Conservation (phyloP, 192 early-diverging fungal genomes). For the Backusella luteola region DNA sequence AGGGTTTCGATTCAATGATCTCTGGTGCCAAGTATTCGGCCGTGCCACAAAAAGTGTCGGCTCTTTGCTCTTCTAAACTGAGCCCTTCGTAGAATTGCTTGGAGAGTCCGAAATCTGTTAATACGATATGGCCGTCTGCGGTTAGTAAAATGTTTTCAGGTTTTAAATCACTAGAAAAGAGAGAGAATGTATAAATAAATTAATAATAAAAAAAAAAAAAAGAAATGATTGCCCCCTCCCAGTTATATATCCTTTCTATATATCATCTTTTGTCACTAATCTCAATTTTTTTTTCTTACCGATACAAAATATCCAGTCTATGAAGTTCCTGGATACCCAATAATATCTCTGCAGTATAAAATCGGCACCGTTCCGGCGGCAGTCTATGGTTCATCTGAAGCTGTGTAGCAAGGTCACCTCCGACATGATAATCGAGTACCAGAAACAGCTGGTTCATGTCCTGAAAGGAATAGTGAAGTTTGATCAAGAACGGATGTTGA, state of each 20-base stretch:
- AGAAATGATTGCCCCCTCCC: too few relatives aligned
- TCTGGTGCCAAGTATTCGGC: conserved; percentile 83
- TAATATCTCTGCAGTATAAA: conserved; percentile 87
- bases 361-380: conserved; percentile 70
- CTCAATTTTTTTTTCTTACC: background rate
- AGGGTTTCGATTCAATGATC: conserved; percentile 51
- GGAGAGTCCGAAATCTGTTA: conserved; percentile 92
- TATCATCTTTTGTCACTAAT: too few relatives aligned
- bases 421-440: conserved; percentile 86
- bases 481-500: conserved; percentile 89
- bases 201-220: too few relatives aligned
- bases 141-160: conserved; percentile 75
- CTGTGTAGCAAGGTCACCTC: conserved; percentile 91
- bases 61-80: conserved; percentile 16
- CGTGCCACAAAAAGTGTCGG: conserved; percentile 73
- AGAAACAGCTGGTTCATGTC: conserved; percentile 80
- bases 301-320: conserved; percentile 83
- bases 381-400: conserved; percentile 54
- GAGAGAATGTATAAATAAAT: too few relatives aligned
- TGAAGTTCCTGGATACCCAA: conserved; percentile 88
- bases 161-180: conserved; percentile 58
- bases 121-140: conserved; percentile 73
- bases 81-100: conserved; percentile 50
- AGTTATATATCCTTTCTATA: background rate
- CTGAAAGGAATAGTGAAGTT: conserved; percentile 90